Evolutionary conservation across 2,329 filamentous ascomycete genomes (phyloP), one percentile per base, ranked within the genome.

Genomic region (Aspergillus puulaauensis): DNA sequence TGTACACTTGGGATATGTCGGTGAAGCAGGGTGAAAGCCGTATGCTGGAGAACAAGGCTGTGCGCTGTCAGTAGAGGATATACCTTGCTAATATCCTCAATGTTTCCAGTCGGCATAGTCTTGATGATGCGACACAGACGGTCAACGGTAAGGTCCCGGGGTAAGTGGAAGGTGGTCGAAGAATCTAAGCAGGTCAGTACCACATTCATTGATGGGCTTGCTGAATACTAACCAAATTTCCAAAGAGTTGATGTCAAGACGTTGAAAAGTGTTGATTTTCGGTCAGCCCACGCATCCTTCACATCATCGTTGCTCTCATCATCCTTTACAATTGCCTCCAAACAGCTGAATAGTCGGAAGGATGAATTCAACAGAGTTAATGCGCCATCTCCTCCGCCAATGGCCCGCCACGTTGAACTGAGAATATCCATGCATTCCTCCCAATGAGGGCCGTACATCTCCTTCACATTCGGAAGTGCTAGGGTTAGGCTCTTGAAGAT

Each of bases 391-490:
- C 80, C 77, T 2, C 73, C 72, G 11, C 71, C 70, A 0, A 77
- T 79, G 3, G 78, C 77, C 3, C 77, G 75, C 86, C 88, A 90
- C 0, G 86, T 74, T 7, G 76, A 73, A 11, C 82, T 75, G 59
- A 88, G 83, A 50, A 86, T 83, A 35, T 83, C 79, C 17, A 91
- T 74, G 0, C 82, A 74, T 48, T 83, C 83, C 51, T 87, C 83
- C 95, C 95, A 99, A 69, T 96, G 90, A 0, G 90, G 85, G 0
- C 93, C 95, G 66, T 96, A 97, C 1, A 96, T 86, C 47, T 92
- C 89, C 58, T 86, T 84, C 65, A 97, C 88, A 41, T 83, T 83
- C 2, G 90, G 90, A 0, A 97, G 74, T 3, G 96, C 77, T 3
- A 79, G 75, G 2, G 74, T 70, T 49, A 88, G 66, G 6, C 77